A percentile compares a stretch with the other conserved stretches of the same genome.
phyloP scores from a whole-genome alignment of 257 asterid species.

The Salvia splendens region DNA sequence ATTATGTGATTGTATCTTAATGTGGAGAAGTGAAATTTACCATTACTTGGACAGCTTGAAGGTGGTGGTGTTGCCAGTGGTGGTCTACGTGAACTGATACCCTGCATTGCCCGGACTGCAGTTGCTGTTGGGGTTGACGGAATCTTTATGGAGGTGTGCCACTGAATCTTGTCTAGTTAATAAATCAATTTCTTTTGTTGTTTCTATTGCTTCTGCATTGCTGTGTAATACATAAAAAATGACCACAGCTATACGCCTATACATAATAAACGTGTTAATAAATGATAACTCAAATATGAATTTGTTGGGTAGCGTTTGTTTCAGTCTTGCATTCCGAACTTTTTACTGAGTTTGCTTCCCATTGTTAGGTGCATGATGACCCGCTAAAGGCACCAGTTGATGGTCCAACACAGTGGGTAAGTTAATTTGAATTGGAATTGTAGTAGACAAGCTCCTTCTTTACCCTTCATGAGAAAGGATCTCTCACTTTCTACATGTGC shows the following conservation, averaged over 20 bases:
- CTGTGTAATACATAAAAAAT: not conserved
- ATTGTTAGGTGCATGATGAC: constrained; percentile 80
- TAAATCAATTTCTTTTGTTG: constrained; percentile 31
- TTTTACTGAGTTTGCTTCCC: constrained; percentile 14
- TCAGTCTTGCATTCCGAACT: not conserved
- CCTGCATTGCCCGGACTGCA: constrained; percentile 96
- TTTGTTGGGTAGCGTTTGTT: constrained; percentile 10
- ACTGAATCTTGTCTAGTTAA: constrained; percentile 5
- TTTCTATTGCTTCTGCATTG: not conserved
- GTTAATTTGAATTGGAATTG: constrained; percentile 12
- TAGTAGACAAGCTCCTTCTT: too few relatives aligned
- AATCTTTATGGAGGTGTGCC: constrained; percentile 87
- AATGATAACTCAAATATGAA: constrained; percentile 3
- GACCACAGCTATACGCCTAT: not conserved
- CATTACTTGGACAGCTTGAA: constrained; percentile 60
- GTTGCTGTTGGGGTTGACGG: constrained; percentile 98
- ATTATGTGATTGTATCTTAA: not conserved
- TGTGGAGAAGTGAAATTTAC: constrained; percentile 18
- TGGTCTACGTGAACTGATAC: constrained; percentile 92
- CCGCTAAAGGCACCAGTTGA: constrained; percentile 94
- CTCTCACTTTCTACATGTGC: not conserved
- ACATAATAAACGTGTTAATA: not conserved
- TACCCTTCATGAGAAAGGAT: not conserved
- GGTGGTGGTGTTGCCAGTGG: constrained; percentile 99
- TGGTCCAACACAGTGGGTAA: constrained; percentile 99